Evolutionary conservation across 345 rosid species (phyloP).

Genomic region (Citrus reticulata): DNA sequence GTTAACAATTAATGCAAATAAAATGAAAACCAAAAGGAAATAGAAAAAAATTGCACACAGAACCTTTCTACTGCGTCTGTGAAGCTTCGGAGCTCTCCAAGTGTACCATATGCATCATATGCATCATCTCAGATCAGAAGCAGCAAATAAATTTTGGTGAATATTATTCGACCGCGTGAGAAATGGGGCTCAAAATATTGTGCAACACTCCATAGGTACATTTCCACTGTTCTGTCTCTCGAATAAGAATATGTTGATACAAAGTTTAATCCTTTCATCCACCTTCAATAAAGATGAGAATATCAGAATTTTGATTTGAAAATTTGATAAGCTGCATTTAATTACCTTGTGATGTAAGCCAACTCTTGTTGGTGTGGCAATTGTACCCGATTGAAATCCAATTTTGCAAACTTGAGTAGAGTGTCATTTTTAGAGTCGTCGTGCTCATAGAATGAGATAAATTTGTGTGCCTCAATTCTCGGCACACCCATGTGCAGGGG

Average conservation of each 20-base stretch:
- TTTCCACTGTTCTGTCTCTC: constrained; percentile 17
- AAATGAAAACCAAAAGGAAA: too few relatives aligned
- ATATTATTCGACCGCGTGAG: neutral
- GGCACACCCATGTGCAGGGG: neutral
- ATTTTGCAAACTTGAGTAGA: neutral
- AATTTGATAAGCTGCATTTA: too few relatives aligned
- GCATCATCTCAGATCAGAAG: neutral
- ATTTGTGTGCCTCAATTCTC: neutral
- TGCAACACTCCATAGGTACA: neutral
- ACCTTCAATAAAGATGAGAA: neutral
- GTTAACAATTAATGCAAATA: too few relatives aligned
- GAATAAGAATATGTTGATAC: neutral
- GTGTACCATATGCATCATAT: constrained; percentile 8
- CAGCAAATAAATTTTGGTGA: neutral
- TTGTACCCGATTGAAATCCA: neutral
- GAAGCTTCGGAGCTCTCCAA: constrained; percentile 6
- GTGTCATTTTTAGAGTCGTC: neutral
- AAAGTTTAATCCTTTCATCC: too few relatives aligned
- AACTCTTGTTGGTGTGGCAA: constrained; percentile 10
- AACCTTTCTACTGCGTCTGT: constrained; percentile 14
- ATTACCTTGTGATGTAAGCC: neutral
- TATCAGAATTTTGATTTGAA: too few relatives aligned
- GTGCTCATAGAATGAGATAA: neutral
- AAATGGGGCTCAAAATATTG: constrained; percentile 9
- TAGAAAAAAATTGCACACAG: too few relatives aligned